These are phyloP conservation scores for Neoboletus subvelutipes DNA, from an alignment of 768 basidiomycete genomes.

Conservation along the genomic window DNA sequence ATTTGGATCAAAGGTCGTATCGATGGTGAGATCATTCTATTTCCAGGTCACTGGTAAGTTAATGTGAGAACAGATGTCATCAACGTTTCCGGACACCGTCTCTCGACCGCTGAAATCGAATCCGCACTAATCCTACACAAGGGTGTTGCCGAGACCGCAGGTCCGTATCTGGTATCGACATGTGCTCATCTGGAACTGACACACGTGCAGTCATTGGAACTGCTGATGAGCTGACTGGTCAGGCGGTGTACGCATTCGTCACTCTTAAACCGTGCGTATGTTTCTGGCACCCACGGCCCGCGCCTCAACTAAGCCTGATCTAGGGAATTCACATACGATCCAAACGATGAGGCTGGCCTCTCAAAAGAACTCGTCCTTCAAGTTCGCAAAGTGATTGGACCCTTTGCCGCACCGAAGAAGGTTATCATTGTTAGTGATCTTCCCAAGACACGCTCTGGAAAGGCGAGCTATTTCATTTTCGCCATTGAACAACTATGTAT, in stretches of 20 bases:
- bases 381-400: slow-evolving; percentile 96
- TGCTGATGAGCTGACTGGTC: slow-evolving; percentile 85
- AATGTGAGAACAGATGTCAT: slow-evolving; percentile 68
- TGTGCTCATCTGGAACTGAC: slow-evolving; percentile 7
- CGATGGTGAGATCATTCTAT: slow-evolving; percentile 59
- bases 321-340: slow-evolving; percentile 80
- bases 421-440: slow-evolving; percentile 80
- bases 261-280: slow-evolving; percentile 84
- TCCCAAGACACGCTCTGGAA: slow-evolving; percentile 94
- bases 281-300: background rate
- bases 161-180: slow-evolving; percentile 28
- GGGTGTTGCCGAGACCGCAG: slow-evolving; percentile 94
- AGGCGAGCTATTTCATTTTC: slow-evolving; percentile 42
- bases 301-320: background rate
- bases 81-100: slow-evolving; percentile 95
- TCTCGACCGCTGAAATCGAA: slow-evolving; percentile 98
- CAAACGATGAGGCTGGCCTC: slow-evolving; percentile 65
- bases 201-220: slow-evolving; percentile 65
- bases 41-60: background rate
- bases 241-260: slow-evolving; percentile 93
- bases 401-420: slow-evolving; percentile 96
- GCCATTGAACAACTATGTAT: background rate
- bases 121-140: slow-evolving; percentile 92
- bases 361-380: slow-evolving; percentile 89
- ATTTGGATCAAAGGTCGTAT: slow-evolving; percentile 99